phyloP scores from a whole-genome alignment of 1,284 basidiomycete genomes.

The Inonotus hispidus region DNA sequence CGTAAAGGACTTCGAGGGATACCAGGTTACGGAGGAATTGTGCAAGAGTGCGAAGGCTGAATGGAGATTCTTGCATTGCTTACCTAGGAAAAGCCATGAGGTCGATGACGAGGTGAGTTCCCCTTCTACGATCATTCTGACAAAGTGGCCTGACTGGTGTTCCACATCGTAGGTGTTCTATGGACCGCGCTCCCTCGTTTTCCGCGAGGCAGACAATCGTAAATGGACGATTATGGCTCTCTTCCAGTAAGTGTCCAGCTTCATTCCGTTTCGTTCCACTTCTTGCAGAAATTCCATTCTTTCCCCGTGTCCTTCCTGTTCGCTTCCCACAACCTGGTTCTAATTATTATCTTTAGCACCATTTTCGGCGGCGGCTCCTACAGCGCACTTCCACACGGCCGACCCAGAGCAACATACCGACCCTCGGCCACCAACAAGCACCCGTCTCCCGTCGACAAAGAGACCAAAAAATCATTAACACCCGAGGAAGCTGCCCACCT shows the following conservation, averaged over 20 bases:
- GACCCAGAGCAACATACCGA: neutral
- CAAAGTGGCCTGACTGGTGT: neutral
- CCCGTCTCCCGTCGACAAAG: neutral
- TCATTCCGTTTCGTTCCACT: neutral
- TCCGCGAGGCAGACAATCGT: slow-evolving; percentile 77
- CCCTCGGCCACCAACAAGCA: neutral
- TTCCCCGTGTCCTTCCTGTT: neutral
- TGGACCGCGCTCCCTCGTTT: slow-evolving; percentile 69
- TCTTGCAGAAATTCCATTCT: too few species aligned
- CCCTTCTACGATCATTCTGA: slow-evolving; percentile 22
- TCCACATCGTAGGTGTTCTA: slow-evolving; percentile 57
- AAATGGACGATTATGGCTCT: slow-evolving; percentile 93
- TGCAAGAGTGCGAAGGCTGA: slow-evolving; percentile 72
- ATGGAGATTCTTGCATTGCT: slow-evolving; percentile 96
- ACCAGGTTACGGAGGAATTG: slow-evolving; percentile 88
- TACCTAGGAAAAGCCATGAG: slow-evolving; percentile 90
- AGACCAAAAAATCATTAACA: neutral
- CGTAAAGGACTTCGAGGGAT: slow-evolving; percentile 84
- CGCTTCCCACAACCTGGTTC: neutral
- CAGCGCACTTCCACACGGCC: neutral
- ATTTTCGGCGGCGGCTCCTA: neutral
- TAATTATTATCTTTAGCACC: neutral
- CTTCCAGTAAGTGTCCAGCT: slow-evolving; percentile 62
- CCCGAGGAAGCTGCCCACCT: neutral
- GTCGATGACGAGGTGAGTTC: slow-evolving; percentile 84